Evolutionary conservation across 805 yeast genomes (phyloP).

Genomic region (Candida sonorensis): DNA sequence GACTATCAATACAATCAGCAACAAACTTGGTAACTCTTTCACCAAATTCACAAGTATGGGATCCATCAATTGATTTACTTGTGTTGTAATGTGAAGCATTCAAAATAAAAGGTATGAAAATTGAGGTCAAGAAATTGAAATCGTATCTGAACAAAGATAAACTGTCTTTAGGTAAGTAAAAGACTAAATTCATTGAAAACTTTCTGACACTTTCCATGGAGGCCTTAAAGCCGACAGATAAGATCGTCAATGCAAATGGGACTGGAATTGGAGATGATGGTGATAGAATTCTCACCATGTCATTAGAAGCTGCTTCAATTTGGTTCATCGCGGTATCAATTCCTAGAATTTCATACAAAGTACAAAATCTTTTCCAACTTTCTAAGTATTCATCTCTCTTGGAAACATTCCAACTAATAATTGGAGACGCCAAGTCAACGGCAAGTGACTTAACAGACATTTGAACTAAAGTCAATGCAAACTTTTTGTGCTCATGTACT

Average conservation of each 20-base stretch:
- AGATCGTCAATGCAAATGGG: conserved; percentile 67
- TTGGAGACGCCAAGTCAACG: conserved; percentile 26
- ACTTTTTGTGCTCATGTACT: conserved; percentile 64
- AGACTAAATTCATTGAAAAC: conserved; percentile 49
- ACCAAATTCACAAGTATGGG: conserved; percentile 51
- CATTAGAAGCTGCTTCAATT: conserved; percentile 66
- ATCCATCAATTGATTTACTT: conserved; percentile 29
- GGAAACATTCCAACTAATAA: conserved; percentile 39
- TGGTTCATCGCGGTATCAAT: conserved; percentile 85
- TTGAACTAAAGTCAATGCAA: conserved; percentile 58
- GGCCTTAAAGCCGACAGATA: conserved; percentile 70
- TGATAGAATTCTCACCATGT: conserved; percentile 47
- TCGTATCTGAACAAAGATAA: conserved; percentile 39
- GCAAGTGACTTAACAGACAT: conserved; percentile 45
- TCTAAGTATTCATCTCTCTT: conserved; percentile 27
- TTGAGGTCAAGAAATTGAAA: conserved; percentile 32
- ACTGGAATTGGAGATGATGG: conserved; percentile 48
- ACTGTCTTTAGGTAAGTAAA: conserved; percentile 41
- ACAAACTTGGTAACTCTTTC: conserved; percentile 41
- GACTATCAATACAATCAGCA: conserved; percentile 27
- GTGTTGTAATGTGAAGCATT: conserved; percentile 52
- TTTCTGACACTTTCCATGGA: conserved; percentile 73
- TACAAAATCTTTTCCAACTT: conserved; percentile 68
- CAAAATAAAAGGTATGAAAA: conserved; percentile 54
- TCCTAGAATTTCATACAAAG: conserved; percentile 74